A percentile compares a stretch with the other conserved stretches of the same genome.
Evolutionary conservation across 2,329 filamentous ascomycete species (phyloP).

Genomic region (Fusarium denticulatum): DNA sequence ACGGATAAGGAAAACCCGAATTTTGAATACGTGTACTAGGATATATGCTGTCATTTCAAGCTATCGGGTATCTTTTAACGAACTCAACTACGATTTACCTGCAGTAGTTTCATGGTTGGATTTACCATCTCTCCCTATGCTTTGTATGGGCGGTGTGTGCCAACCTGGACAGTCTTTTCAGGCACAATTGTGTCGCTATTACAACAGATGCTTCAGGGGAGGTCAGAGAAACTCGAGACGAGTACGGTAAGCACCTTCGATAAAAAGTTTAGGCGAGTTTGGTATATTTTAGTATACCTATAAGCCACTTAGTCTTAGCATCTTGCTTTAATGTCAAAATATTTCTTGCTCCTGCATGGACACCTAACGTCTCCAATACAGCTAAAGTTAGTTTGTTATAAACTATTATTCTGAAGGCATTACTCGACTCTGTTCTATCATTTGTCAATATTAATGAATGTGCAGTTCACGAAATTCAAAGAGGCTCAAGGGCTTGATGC

Average conservation of each 20-base stretch:
- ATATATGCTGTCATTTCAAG: neutral
- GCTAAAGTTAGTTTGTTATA: neutral
- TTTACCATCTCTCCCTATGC: neutral
- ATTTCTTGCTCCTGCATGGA: neutral
- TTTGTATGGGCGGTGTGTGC: neutral
- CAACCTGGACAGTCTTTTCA: neutral
- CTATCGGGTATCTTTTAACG: neutral
- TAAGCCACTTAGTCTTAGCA: neutral
- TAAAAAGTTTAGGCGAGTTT: neutral
- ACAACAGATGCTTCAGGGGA: neutral
- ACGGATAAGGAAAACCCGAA: conserved; percentile 57
- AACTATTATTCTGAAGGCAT: neutral
- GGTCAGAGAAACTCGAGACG: neutral
- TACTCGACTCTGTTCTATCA: too few species aligned
- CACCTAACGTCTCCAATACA: neutral
- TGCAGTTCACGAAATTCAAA: neutral
- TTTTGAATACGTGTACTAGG: conserved; percentile 53
- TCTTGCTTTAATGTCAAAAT: neutral
- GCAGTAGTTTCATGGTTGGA: neutral
- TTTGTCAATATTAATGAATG: neutral
- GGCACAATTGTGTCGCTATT: too few species aligned
- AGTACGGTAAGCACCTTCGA: too few species aligned
- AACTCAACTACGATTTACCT: neutral
- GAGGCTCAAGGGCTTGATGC: neutral
- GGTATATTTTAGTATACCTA: neutral